Evolutionary conservation across 768 basidiomycete species (phyloP).

Genomic region (Boletales sp.): DNA sequence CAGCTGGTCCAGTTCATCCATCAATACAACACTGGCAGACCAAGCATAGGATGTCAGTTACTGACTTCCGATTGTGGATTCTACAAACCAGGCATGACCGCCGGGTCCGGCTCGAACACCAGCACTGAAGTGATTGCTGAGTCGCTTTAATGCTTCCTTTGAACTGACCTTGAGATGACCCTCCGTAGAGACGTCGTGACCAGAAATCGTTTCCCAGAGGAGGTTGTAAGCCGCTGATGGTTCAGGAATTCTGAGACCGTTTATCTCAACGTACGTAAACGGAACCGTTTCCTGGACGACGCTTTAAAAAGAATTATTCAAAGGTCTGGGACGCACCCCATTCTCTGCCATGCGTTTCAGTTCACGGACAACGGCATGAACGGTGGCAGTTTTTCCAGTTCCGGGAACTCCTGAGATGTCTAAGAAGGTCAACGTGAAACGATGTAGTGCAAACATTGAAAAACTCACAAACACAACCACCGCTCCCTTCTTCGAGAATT

Average conservation of each 20-base stretch:
- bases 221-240: slow-evolving; percentile 89
- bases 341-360: slow-evolving; percentile 84
- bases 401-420: slow-evolving; percentile 99
- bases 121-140: slow-evolving; percentile 75
- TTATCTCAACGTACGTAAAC: slow-evolving; percentile 97
- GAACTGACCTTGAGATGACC: slow-evolving; percentile 65
- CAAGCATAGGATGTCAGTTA: slow-evolving; percentile 3
- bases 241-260: slow-evolving; percentile 90
- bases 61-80: background rate
- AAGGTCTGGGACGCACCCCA: slow-evolving; percentile 46
- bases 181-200: slow-evolving; percentile 60
- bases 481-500: slow-evolving; percentile 86
- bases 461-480: slow-evolving; percentile 88
- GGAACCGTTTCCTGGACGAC: slow-evolving; percentile 77
- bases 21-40: slow-evolving; percentile 78
- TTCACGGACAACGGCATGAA: slow-evolving; percentile 88
- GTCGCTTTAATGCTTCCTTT: slow-evolving; percentile 78
- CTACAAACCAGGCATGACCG: slow-evolving; percentile 79
- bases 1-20: slow-evolving; percentile 98
- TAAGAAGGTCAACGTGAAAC: slow-evolving; percentile 28
- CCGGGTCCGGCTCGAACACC: slow-evolving; percentile 67
- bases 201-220: slow-evolving; percentile 91
- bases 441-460: background rate
- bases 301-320: background rate
- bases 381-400: slow-evolving; percentile 97